Conservation (phyloP, 305 asterid genomes). For the Galium porrigens region DNA sequence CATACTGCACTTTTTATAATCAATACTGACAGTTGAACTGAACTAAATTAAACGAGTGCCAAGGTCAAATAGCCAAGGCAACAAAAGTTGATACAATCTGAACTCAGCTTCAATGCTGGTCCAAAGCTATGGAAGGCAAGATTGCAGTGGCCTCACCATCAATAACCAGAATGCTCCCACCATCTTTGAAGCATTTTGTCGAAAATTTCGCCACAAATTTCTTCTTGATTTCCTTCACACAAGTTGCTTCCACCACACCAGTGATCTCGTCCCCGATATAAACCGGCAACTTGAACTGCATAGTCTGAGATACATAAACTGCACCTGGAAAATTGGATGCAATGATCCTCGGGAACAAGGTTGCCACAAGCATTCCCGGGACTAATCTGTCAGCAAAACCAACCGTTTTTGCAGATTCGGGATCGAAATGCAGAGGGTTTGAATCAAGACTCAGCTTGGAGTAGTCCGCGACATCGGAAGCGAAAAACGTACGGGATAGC, state of each 20-base stretch:
- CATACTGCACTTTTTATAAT: too few relatives aligned
- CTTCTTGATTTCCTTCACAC: constrained; percentile 29
- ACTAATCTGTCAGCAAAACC: constrained; percentile 36
- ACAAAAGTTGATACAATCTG: not conserved
- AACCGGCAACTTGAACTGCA: constrained; percentile 47
- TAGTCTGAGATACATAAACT: constrained; percentile 41
- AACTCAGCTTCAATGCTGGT: not conserved
- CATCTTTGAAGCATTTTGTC: constrained; percentile 34
- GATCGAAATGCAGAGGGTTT: constrained; percentile 56
- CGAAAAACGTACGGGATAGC: constrained; percentile 36
- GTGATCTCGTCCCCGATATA: constrained; percentile 41
- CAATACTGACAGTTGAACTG: not conserved
- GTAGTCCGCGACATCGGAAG: constrained; percentile 31
- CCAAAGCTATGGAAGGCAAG: constrained; percentile 24
- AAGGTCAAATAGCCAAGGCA: not conserved
- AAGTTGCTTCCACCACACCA: constrained; percentile 37
- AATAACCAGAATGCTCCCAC: constrained; percentile 22
- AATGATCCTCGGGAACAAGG: constrained; percentile 50
- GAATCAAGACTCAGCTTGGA: constrained; percentile 44
- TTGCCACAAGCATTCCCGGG: constrained; percentile 60
- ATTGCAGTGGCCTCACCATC: constrained; percentile 49
- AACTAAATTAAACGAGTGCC: not conserved
- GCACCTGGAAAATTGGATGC: constrained; percentile 61
- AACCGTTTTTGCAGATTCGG: constrained; percentile 33
- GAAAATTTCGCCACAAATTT: constrained; percentile 26